phyloP scores from a whole-genome alignment of 495 filamentous ascomycete genomes.

The Lasiosphaeria ovina region DNA sequence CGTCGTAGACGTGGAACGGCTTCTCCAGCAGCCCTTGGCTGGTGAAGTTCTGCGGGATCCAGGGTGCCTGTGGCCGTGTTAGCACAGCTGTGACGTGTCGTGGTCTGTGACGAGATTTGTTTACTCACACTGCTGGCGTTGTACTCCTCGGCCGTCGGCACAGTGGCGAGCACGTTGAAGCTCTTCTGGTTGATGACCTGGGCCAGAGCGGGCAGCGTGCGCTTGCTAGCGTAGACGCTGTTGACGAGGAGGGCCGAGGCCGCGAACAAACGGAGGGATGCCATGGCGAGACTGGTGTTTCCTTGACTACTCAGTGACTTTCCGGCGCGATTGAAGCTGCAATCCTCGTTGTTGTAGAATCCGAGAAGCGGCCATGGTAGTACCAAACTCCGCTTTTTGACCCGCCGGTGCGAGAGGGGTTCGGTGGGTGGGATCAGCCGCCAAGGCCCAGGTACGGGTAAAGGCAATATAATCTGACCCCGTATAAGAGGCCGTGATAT shows the following conservation, averaged over 20 bases:
- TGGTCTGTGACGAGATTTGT: too few relatives aligned
- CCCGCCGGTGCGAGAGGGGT: constrained; percentile 11
- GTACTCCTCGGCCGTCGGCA: constrained; percentile 17
- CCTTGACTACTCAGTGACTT: not conserved
- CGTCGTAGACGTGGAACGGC: constrained; percentile 48
- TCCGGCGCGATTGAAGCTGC: not conserved
- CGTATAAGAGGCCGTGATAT: constrained; percentile 11
- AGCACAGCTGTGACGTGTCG: constrained; percentile 20
- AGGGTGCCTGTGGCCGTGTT: constrained; percentile 10
- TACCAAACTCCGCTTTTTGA: constrained; percentile 13
- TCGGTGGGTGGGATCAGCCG: constrained; percentile 11
- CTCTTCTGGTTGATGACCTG: constrained; percentile 44
- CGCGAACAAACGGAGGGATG: constrained; percentile 15
- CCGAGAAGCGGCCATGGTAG: constrained; percentile 4
- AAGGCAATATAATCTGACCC: not conserved
- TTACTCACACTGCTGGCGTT: constrained; percentile 18
- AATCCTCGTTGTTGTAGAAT: not conserved
- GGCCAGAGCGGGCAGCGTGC: constrained; percentile 34
- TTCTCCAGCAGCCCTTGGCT: constrained; percentile 30
- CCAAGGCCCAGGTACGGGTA: constrained; percentile 2
- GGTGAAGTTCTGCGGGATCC: constrained; percentile 30
- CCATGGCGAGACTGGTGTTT: constrained; percentile 7
- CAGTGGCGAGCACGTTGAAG: constrained; percentile 35
- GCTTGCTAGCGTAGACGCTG: constrained; percentile 6
- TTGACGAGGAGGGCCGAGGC: constrained; percentile 10